Percentiles rank a stretch among this genome's conserved stretches.
These are phyloP conservation scores for Niebla homalea DNA, from an alignment of 495 filamentous ascomycete genomes.

Conservation along the genomic window DNA sequence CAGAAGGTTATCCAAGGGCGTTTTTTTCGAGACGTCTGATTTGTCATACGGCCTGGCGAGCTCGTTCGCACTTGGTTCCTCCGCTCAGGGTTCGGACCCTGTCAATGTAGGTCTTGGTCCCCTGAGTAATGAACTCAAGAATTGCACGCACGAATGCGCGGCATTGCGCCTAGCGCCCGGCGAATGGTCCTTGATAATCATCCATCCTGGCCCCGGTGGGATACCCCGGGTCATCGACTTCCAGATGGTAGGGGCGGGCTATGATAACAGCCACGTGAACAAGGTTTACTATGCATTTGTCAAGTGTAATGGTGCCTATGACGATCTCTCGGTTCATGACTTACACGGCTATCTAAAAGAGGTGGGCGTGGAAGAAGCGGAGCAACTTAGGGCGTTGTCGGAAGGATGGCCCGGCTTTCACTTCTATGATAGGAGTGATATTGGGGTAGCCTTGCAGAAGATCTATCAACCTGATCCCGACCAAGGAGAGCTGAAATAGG, in stretches of 20 bases:
- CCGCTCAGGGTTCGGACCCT: neutral
- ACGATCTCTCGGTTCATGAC: neutral
- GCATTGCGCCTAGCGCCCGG: neutral
- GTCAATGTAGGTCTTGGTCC: neutral
- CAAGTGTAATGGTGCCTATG: neutral
- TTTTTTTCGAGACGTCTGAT: neutral
- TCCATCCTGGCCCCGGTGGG: neutral
- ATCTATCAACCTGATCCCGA: neutral
- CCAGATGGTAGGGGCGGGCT: neutral
- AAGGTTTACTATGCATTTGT: neutral
- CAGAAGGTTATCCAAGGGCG: neutral
- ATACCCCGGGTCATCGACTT: neutral
- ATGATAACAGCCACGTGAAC: neutral
- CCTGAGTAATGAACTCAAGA: neutral
- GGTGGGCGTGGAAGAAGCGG: neutral
- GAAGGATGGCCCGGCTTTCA: neutral
- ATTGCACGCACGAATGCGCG: neutral
- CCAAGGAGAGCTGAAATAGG: too few species aligned
- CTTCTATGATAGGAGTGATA: neutral
- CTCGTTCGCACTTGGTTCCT: neutral
- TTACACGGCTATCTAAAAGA: neutral
- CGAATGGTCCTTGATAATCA: neutral
- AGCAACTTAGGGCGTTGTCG: neutral
- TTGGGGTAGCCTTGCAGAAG: neutral
- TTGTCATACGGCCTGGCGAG: neutral